These are phyloP conservation scores for Russula lepida DNA, from an alignment of 768 basidiomycete species.

Conservation along the genomic window DNA sequence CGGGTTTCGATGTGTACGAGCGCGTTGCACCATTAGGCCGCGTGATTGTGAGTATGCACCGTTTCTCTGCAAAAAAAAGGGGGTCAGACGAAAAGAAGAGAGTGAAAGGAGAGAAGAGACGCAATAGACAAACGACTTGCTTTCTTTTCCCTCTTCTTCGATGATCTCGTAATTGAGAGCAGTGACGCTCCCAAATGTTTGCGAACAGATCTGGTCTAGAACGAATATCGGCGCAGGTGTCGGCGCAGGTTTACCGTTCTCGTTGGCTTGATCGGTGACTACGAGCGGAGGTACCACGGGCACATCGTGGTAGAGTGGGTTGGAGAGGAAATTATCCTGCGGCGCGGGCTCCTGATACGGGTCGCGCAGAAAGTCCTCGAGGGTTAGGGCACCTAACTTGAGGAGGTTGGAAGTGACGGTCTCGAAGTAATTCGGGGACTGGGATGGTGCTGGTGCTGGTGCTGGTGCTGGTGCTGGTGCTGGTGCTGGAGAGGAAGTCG, in stretches of 20 bases:
- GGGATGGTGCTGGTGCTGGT: neutral
- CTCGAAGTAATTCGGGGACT: constrained; percentile 7
- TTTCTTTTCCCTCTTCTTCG: constrained; percentile 17
- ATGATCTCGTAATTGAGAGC: constrained; percentile 22
- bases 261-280: neutral
- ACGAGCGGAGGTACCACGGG: constrained; percentile 3
- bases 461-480: neutral
- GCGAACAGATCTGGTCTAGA: constrained; percentile 24
- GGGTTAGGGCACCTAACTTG: constrained; percentile 18
- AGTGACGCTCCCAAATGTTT: constrained; percentile 23
- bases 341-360: constrained; percentile 13
- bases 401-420: constrained; percentile 12
- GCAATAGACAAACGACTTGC: neutral
- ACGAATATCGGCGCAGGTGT: constrained; percentile 13
- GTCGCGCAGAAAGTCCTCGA: constrained; percentile 7
- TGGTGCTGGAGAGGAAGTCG: neutral
- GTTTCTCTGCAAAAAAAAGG: constrained; percentile 36
- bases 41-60: constrained; percentile 54
- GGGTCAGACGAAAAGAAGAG: neutral
- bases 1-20: constrained; percentile 44
- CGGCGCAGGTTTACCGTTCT: neutral
- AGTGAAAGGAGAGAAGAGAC: neutral
- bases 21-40: constrained; percentile 44
- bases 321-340: constrained; percentile 7
- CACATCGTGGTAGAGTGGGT: constrained; percentile 9